Evolutionary conservation across 1,284 basidiomycete species (phyloP), one percentile per base, ranked within the genome.

Genomic region (Apiotrichum mycotoxinovorans): DNA sequence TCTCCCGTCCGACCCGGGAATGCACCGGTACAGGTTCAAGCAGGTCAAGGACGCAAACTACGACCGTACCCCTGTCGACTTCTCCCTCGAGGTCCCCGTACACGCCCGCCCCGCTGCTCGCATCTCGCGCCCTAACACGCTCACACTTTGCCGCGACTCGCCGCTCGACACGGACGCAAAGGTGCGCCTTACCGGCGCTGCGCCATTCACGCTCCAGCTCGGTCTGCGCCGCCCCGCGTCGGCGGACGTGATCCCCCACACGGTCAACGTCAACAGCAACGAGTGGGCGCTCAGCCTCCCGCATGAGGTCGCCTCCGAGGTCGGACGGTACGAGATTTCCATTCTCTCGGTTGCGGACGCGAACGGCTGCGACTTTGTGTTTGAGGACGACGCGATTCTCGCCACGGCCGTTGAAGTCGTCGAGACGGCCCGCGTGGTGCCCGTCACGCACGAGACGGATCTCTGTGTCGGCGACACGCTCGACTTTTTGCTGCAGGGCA

Each of bases 401-500:
- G 83, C 83, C 34, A 83, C 91, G 42, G 85, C 85, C 82, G 82
- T 91, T 25, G 91, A 96, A 63, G 92, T 98, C 12, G 90, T 92
- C 8, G 95, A 98, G 76, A 92, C 90, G 2, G 95, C 95, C 10
- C 86, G 90, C 11, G 94, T 98, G 58, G 83, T 92, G 35, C 85
- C 93, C 0, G 85, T 91, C 62, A 87, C 88, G 63, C 80, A 86
- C 44, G 83, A 86, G 50, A 81, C 81, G 62, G 87, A 98, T 73
- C 87, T 89, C 65, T 98, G 95, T 74, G 88, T 92, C 11, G 95
- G 94, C 26, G 94, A 98, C 66, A 82, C 85, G 48, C 83, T 91
- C 12, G 90, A 92, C 64, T 98, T 95, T 81, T 85, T 94, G 69
- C 80, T 98, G 20, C 92, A 97, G 76, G 95, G 95, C 51, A 89